Conservation (phyloP, 2,329 filamentous ascomycete genomes). For the Paraconiothyrium sp. region DNA sequence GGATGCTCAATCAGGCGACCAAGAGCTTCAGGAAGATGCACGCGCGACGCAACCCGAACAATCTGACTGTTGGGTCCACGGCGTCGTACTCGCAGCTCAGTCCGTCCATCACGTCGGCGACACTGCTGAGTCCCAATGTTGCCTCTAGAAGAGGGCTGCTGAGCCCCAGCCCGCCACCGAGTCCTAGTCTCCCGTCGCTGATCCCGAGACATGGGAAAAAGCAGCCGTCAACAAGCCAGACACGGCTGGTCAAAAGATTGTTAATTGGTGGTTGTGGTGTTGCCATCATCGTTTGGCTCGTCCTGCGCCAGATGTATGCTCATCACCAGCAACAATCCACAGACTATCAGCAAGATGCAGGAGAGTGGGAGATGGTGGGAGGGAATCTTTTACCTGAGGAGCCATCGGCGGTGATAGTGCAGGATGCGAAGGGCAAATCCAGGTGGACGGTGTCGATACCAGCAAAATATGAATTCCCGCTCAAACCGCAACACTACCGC, state of each 20-base stretch:
- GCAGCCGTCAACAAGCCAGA: slow-evolving; percentile 60
- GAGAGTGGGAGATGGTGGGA: slow-evolving; percentile 73
- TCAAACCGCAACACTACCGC: slow-evolving; percentile 71
- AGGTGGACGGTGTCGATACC: slow-evolving; percentile 88
- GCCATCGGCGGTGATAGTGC: slow-evolving; percentile 76
- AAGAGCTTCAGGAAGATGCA: slow-evolving; percentile 54
- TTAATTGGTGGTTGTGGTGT: slow-evolving; percentile 62
- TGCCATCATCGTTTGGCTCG: slow-evolving; percentile 63
- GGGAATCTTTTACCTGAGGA: slow-evolving; percentile 74
- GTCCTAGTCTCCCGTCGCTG: slow-evolving; percentile 74
- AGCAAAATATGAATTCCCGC: slow-evolving; percentile 70
- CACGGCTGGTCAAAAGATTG: slow-evolving; percentile 66
- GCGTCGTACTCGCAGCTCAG: slow-evolving; percentile 46
- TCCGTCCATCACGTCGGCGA: slow-evolving; percentile 47
- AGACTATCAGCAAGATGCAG: slow-evolving; percentile 32
- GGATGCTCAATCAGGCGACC: slow-evolving; percentile 49
- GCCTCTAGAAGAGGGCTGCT: slow-evolving; percentile 64
- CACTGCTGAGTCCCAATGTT: slow-evolving; percentile 47
- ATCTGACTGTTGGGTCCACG: slow-evolving; percentile 56
- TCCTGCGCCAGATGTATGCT: slow-evolving; percentile 45
- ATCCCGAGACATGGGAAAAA: slow-evolving; percentile 72
- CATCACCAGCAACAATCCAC: slow-evolving; percentile 26
- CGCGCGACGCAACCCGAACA: slow-evolving; percentile 56
- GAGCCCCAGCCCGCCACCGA: slow-evolving; percentile 74
- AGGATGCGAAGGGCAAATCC: slow-evolving; percentile 69